A percentile compares a stretch with the other conserved stretches of the same genome.
Evolutionary conservation across 1,284 basidiomycete species (phyloP).

Genomic region (Cryptococcus sp.): DNA sequence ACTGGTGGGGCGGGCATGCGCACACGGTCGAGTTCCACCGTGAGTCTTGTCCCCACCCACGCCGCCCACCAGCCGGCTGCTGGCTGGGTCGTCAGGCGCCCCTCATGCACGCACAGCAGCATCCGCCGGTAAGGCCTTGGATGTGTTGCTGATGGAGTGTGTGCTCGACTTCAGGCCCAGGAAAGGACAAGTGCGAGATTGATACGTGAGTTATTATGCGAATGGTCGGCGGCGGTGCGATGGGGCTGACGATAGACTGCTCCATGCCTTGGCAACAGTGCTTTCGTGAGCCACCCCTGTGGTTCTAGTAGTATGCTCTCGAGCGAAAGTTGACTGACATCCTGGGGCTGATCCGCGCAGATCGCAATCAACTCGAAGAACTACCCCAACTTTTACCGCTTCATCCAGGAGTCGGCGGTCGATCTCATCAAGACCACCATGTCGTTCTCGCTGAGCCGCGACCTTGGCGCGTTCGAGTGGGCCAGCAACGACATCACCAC

Average conservation of each 20-base stretch:
- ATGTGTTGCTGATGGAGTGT: neutral
- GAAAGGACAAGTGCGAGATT: constrained; percentile 56
- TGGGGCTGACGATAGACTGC: no score
- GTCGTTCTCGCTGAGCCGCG: constrained; percentile 71
- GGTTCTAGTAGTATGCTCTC: neutral
- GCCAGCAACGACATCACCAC: constrained; percentile 61
- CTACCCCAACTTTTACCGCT: constrained; percentile 74
- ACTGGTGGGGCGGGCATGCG: constrained; percentile 70
- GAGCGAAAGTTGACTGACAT: neutral
- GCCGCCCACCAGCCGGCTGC: neutral
- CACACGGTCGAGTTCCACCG: constrained; percentile 64
- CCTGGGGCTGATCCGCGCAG: constrained; percentile 44
- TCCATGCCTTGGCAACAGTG: neutral
- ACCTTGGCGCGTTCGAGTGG: constrained; percentile 67
- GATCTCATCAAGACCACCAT: constrained; percentile 61
- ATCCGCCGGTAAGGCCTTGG: no score
- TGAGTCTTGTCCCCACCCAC: constrained; percentile 12
- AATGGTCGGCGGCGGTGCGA: no score
- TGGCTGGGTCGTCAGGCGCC: neutral
- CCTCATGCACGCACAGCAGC: no score
- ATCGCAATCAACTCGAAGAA: constrained; percentile 72
- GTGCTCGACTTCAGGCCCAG: constrained; percentile 33
- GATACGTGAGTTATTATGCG: constrained; percentile 57
- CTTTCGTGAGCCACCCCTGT: constrained; percentile 4
- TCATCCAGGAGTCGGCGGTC: constrained; percentile 58